A percentile compares a stretch with the other conserved stretches of the same genome.
These are phyloP conservation scores for Capsicum chinense DNA, from an alignment of 257 asterid genomes.

Conservation along the genomic window DNA sequence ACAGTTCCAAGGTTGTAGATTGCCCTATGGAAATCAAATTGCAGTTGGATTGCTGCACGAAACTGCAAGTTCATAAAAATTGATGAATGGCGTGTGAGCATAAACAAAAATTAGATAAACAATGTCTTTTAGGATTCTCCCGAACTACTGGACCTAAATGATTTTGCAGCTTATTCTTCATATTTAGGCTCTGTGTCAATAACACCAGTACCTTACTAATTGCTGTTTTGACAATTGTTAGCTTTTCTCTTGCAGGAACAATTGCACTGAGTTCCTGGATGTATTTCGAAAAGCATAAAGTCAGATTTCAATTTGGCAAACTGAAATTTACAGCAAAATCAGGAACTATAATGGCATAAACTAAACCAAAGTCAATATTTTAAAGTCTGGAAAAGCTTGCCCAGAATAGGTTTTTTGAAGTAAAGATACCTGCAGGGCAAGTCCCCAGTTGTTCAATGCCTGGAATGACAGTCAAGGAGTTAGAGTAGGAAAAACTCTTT, in stretches of 20 bases:
- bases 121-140: neutral
- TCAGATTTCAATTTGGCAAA: slow-evolving; percentile 12
- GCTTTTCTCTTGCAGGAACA: slow-evolving; percentile 99
- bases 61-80: slow-evolving; percentile 58
- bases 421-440: slow-evolving; percentile 90
- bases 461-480: slow-evolving; percentile 41
- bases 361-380: neutral
- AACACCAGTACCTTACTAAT: slow-evolving; percentile 75
- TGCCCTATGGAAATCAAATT: slow-evolving; percentile 98
- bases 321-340: slow-evolving; percentile 29
- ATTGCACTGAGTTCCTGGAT: slow-evolving; percentile 96
- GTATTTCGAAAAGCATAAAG: slow-evolving; percentile 30
- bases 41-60: slow-evolving; percentile 95
- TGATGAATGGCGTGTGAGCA: neutral
- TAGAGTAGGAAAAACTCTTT: slow-evolving; percentile 35
- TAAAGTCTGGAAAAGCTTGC: slow-evolving; percentile 1
- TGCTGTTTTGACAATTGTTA: slow-evolving; percentile 86
- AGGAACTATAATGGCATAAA: slow-evolving; percentile 24
- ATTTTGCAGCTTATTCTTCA: slow-evolving; percentile 19
- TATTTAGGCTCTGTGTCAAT: slow-evolving; percentile 13
- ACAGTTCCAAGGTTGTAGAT: slow-evolving; percentile 99
- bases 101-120: neutral
- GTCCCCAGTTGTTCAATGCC: slow-evolving; percentile 99
- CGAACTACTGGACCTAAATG: slow-evolving; percentile 15
- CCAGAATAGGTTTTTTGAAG: neutral